A percentile compares a stretch with the other conserved stretches of the same genome.
Conservation (phyloP, 345 rosid genomes). For the Gossypium mustelinum region DNA sequence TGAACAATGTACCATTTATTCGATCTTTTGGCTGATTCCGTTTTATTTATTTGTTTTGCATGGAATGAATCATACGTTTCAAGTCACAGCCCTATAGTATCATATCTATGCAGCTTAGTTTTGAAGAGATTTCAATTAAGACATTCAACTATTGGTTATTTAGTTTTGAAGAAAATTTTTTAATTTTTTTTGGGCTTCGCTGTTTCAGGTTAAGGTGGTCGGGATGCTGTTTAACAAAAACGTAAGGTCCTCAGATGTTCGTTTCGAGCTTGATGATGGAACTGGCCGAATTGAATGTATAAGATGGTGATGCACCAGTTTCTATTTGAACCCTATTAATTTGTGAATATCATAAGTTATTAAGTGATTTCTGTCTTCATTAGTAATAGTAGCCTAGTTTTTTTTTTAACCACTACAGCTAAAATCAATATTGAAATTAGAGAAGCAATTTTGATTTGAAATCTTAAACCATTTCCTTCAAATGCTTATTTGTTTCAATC, state of each 20-base stretch:
- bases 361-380: neutral
- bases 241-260: slow-evolving; percentile 57
- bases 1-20: slow-evolving; percentile 43
- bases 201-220: slow-evolving; percentile 61
- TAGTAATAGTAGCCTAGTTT: neutral
- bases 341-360: neutral
- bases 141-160: neutral
- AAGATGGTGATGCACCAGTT: slow-evolving; percentile 56
- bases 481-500: slow-evolving; percentile 23
- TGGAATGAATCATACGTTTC: neutral
- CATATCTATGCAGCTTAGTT: neutral
- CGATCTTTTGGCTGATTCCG: neutral
- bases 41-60: neutral
- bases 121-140: neutral
- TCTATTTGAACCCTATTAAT: neutral
- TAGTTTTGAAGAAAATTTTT: neutral
- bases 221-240: slow-evolving; percentile 65
- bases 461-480: neutral
- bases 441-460: neutral
- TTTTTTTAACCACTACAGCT: neutral
- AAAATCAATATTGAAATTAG: neutral
- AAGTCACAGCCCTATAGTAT: neutral
- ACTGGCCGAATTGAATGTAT: slow-evolving; percentile 71
- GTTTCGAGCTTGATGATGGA: slow-evolving; percentile 77
- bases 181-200: neutral